Base-by-base conservation (phyloP, 345 rosid species). In the Toxicodendron radicans region DNA sequence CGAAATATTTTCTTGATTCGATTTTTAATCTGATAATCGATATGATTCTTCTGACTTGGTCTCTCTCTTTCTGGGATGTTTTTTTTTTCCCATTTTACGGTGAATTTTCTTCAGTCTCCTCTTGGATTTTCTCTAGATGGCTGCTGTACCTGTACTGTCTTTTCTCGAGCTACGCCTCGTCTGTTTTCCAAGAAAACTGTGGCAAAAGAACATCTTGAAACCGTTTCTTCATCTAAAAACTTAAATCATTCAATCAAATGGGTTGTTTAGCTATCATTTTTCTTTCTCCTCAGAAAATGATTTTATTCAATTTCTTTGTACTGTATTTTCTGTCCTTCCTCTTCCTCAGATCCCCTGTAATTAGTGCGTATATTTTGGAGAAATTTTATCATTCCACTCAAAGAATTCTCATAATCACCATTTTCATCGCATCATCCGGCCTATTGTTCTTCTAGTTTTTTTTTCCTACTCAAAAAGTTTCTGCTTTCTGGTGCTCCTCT, bases 51-150 rank as follows among this genome's bases (percentile, higher is more conserved):
- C n/a, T n/a, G 30, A 35, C 23, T 1, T 2, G 1, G 24, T 66
- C 8, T 27, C 52, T 11, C n/a, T 2, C 52, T 41, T n/a, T 45
- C 49, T 56, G 45, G n/a, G 51, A 20, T n/a, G 3, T 67, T 38
- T 66, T 12, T n/a, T n/a, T 1, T n/a, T 48, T 30, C 38, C 8
- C 3, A 57, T 41, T 41, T 9, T 30, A 6, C 24, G 54, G 23
- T 61, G 59, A 67, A 53, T 21, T 72, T 60, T 58, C 16, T 74
- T 7, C 64, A 5, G 20, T 41, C 76, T 48, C 52, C 17, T 27
- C 17, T 57, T 57, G 3, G 35, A 66, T 3, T 35, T 58, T 43
- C 16, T 1, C 33, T 43, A 32, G 16, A 24, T 41, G 54, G 53
- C 23, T 38, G 21, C 12, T 20, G 41, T 20, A 3, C 4, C 12